Conservation (phyloP, 768 basidiomycete genomes). For the Leccinum truebloodii region DNA sequence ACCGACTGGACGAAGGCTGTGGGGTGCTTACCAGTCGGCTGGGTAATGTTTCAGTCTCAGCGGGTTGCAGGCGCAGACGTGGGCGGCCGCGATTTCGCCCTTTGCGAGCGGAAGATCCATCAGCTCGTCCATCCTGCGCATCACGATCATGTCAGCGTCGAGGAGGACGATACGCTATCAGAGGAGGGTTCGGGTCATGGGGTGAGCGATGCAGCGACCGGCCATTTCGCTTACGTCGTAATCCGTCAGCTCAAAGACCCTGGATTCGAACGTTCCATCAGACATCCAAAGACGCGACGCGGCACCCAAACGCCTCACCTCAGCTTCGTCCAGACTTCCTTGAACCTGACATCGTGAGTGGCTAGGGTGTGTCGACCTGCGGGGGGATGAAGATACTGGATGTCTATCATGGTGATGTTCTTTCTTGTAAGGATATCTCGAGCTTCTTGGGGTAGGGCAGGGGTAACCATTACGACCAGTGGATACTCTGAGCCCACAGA, state of each 20-base stretch:
- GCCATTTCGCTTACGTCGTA: slow-evolving; percentile 53
- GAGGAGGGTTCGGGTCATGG: slow-evolving; percentile 6
- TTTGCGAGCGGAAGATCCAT: slow-evolving; percentile 50
- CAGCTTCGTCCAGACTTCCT: slow-evolving; percentile 67
- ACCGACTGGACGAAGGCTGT: not conserved
- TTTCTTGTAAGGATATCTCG: slow-evolving; percentile 51
- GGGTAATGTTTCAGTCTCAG: slow-evolving; percentile 84
- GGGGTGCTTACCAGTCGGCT: slow-evolving; percentile 64
- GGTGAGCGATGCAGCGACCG: not conserved
- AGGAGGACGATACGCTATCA: slow-evolving; percentile 73
- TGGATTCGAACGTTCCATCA: slow-evolving; percentile 1
- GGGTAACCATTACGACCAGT: slow-evolving; percentile 75
- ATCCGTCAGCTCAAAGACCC: slow-evolving; percentile 64
- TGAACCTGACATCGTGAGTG: slow-evolving; percentile 48
- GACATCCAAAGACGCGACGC: not conserved
- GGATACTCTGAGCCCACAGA: slow-evolving; percentile 64
- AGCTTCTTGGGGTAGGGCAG: slow-evolving; percentile 51
- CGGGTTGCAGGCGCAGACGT: slow-evolving; percentile 96
- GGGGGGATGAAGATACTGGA: slow-evolving; percentile 58
- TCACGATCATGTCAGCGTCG: slow-evolving; percentile 87
- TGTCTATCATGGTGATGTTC: slow-evolving; percentile 56
- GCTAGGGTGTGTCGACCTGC: slow-evolving; percentile 39
- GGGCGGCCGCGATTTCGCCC: slow-evolving; percentile 84
- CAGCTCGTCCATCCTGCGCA: slow-evolving; percentile 81
- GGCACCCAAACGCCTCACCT: slow-evolving; percentile 34